Evolutionary conservation across 139 green algal species (phyloP), one percentile per base, ranked within the genome.

Genomic region (Medakamo hakoo): DNA sequence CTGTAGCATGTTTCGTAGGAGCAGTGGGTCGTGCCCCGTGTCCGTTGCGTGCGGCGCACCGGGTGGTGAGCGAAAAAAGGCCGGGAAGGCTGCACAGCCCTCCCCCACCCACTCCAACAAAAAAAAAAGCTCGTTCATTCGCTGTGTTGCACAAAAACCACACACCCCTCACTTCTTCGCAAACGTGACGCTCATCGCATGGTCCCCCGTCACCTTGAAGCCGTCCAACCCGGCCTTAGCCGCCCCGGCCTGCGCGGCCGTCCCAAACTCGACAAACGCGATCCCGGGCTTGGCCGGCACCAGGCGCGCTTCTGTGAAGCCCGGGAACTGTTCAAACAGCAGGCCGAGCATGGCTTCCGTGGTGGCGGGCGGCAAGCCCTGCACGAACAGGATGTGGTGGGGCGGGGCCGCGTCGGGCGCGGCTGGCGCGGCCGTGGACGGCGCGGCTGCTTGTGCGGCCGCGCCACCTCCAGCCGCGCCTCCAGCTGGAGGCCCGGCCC

Each of bases 241-340:
- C 30, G 82, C 76, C 3, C 59, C 80, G 27, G 78, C 75, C 65
- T 91, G 80, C 60, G 69, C 66, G 55, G 95, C 91, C 66, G 86
- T 85, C 23, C 86, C 80, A 61, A 84, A 96, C 73, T 99, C 92
- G 27, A 97, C 86, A 74, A 98, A 97, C 0, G 89, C 89, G 61
- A 97, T 97, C 59, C 88, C 92, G 0, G 92, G 91, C n/a, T 84
- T 82, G 27, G 80, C 78, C 31, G 94, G 80, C 55, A 96, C 84
- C 88, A 97, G 92, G 22, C 77, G 52, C 64, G 94, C 91, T 73
- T 97, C 87, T 68, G 80, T 77, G 76, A 91, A 94, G 22, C 88
- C 85, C n/a, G 79, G 78, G 66, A 93, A 96, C 72, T 97, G 89
- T 71, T 93, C 72, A 80, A 98, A 97, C 1, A 98, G 82, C 78